Conservation (phyloP, 2,329 filamentous ascomycete genomes). For the Lasiodiplodia sp. region DNA sequence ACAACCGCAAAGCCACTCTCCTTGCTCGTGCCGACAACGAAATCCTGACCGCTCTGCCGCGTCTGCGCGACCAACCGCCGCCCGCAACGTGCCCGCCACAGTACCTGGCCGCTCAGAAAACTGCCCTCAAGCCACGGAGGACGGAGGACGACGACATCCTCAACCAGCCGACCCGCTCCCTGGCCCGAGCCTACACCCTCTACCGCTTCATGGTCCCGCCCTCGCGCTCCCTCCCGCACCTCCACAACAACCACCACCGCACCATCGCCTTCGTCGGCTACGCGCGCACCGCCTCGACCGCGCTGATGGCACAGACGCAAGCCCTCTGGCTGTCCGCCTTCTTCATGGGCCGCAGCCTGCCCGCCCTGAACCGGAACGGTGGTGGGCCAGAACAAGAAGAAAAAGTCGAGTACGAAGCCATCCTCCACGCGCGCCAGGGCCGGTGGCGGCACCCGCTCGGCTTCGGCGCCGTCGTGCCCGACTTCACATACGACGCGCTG, state of each 20-base stretch:
- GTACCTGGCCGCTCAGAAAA: neutral
- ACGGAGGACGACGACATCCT: neutral
- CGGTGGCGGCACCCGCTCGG: slow-evolving; percentile 43
- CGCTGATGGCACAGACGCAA: slow-evolving; percentile 47
- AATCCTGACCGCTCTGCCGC: slow-evolving; percentile 62
- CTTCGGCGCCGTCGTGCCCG: slow-evolving; percentile 40
- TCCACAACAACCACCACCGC: slow-evolving; percentile 36
- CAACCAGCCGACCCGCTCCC: neutral
- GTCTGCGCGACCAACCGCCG: slow-evolving; percentile 44
- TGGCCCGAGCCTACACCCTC: slow-evolving; percentile 49
- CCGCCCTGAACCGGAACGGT: slow-evolving; percentile 25
- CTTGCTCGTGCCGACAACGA: slow-evolving; percentile 55
- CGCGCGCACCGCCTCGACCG: slow-evolving; percentile 47
- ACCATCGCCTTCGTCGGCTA: slow-evolving; percentile 53
- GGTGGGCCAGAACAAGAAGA: neutral
- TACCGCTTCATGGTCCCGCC: slow-evolving; percentile 55
- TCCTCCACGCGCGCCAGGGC: slow-evolving; percentile 42
- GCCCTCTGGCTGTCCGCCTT: slow-evolving; percentile 65
- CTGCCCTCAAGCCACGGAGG: neutral
- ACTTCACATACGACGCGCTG: slow-evolving; percentile 42
- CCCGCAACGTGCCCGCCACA: neutral
- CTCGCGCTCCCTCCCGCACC: slow-evolving; percentile 30
- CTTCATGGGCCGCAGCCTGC: slow-evolving; percentile 59
- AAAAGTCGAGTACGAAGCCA: slow-evolving; percentile 34
- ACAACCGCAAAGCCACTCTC: neutral